Evolutionary conservation across 129 eudicot genomes (phyloP).

Genomic region (Tagetes erecta): DNA sequence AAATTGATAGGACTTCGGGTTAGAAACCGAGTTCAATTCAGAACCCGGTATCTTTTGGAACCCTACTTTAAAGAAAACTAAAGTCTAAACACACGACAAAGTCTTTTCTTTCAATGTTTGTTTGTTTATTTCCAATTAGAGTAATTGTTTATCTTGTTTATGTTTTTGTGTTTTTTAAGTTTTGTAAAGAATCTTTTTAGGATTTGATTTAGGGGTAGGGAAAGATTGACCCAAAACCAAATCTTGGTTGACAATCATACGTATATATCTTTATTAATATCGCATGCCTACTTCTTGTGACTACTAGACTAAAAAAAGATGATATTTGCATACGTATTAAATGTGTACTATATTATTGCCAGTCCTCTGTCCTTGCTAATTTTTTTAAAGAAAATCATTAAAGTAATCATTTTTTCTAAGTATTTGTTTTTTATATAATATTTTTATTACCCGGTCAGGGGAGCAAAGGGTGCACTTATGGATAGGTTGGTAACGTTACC

Average conservation of each 20-base stretch:
- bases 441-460: too few species aligned
- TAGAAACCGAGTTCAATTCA: too few species aligned
- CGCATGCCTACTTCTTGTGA: slow-evolving; percentile 44
- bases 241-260: slow-evolving; percentile 38
- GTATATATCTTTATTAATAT: slow-evolving; percentile 35
- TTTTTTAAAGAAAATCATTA: background rate
- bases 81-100: slow-evolving; percentile 37
- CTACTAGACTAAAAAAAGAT: slow-evolving; percentile 28
- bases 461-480: too few species aligned
- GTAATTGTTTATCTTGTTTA: slow-evolving; percentile 16
- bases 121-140: slow-evolving; percentile 30
- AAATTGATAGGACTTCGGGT: too few species aligned
- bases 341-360: background rate
- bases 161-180: background rate
- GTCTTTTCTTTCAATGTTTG: slow-evolving; percentile 24
- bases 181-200: slow-evolving; percentile 32
- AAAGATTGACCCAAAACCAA: slow-evolving; percentile 29
- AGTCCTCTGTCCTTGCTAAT: background rate
- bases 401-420: background rate
- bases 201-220: slow-evolving; percentile 32
- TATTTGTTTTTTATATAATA: too few species aligned
- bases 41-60: too few species aligned
- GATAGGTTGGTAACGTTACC: too few species aligned
- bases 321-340: slow-evolving; percentile 15
- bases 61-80: slow-evolving; percentile 10